phyloP scores from a whole-genome alignment of 257 asterid species.

The Leptodermis oblonga region DNA sequence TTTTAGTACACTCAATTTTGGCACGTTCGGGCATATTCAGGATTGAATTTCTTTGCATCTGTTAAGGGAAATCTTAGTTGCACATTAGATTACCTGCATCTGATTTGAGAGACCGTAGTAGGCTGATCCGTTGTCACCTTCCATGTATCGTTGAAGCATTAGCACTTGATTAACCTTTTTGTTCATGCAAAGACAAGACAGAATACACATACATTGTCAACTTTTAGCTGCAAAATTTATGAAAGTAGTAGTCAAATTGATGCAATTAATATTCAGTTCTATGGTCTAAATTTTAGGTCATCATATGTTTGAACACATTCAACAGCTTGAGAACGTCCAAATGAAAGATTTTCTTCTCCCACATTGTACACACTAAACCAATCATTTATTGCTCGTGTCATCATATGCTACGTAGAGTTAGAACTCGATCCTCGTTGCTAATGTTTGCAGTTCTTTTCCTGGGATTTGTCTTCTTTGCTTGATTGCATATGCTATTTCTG shows the following conservation, averaged over 20 bases:
- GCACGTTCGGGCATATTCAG: neutral
- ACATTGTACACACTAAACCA: neutral
- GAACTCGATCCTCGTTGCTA: neutral
- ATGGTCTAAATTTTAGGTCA: too few relatives aligned
- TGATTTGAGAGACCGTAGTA: neutral
- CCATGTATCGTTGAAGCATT: neutral
- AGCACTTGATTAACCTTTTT: neutral
- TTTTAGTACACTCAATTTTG: neutral
- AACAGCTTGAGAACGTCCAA: neutral
- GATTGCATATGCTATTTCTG: neutral
- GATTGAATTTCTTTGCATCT: neutral
- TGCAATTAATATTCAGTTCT: too few relatives aligned
- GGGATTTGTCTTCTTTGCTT: neutral
- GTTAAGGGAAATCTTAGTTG: neutral
- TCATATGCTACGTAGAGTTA: neutral
- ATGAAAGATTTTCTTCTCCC: neutral
- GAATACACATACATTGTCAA: neutral
- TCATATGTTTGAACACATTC: neutral
- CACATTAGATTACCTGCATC: neutral
- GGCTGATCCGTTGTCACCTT: neutral
- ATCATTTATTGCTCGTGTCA: neutral
- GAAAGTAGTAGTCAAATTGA: neutral
- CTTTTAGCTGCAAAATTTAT: neutral
- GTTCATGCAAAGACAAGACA: neutral
- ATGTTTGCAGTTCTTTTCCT: neutral